Evolutionary conservation across 2,329 filamentous ascomycete species (phyloP).

Genomic region (Neonectria neomacrospora): DNA sequence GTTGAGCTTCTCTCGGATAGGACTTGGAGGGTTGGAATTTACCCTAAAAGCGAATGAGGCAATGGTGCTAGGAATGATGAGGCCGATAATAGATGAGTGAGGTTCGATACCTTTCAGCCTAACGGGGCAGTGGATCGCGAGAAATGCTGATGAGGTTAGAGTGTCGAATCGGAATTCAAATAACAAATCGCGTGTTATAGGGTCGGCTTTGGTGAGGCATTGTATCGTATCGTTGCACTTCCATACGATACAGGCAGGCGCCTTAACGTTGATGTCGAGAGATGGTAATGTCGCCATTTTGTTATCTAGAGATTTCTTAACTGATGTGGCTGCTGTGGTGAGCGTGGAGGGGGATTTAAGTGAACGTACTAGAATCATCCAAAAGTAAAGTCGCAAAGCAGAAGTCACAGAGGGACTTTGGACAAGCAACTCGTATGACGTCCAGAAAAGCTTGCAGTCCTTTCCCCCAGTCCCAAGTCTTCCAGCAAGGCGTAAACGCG

Average conservation of each 20-base stretch:
- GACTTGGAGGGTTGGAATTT: slow-evolving; percentile 5
- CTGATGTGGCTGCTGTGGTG: slow-evolving; percentile 2
- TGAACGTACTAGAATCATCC: background rate
- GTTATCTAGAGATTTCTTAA: background rate
- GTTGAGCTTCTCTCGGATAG: slow-evolving; percentile 16
- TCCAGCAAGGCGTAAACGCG: slow-evolving; percentile 19
- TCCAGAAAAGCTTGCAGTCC: slow-evolving; percentile 21
- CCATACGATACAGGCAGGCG: slow-evolving; percentile 14
- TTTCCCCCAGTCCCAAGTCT: slow-evolving; percentile 17
- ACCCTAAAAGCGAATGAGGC: slow-evolving; percentile 18
- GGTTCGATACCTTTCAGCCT: slow-evolving; percentile 19
- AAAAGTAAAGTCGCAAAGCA: slow-evolving; percentile 3
- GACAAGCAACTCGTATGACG: slow-evolving; percentile 13
- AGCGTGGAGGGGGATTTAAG: background rate
- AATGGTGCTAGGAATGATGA: slow-evolving; percentile 7
- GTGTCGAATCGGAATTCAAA: slow-evolving; percentile 15
- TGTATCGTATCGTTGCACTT: slow-evolving; percentile 6
- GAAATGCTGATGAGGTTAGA: slow-evolving; percentile 2
- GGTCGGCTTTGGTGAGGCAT: slow-evolving; percentile 18
- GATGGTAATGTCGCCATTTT: slow-evolving; percentile 13
- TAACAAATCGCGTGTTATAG: slow-evolving; percentile 5
- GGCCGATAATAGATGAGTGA: slow-evolving; percentile 7
- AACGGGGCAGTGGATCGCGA: slow-evolving; percentile 14
- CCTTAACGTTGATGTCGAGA: slow-evolving; percentile 14
- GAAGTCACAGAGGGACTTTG: slow-evolving; percentile 7